Conservation (phyloP, 1,284 basidiomycete species). For the Ganoderma sp. region DNA sequence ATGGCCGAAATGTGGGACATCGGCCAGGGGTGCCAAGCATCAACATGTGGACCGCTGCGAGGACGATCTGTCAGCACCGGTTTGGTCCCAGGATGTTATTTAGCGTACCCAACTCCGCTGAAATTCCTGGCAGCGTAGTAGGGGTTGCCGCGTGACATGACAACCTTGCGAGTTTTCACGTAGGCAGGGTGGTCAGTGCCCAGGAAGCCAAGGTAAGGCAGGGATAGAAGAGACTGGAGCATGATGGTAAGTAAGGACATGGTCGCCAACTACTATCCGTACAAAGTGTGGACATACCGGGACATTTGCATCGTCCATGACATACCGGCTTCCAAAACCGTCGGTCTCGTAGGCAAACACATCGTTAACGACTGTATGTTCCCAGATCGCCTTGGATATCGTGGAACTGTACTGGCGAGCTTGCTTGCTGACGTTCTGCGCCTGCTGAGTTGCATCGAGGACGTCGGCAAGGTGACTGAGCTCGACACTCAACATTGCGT, state of each 20-base stretch:
- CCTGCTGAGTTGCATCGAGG: slow-evolving; percentile 56
- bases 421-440: slow-evolving; percentile 55
- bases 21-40: slow-evolving; percentile 78
- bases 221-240: slow-evolving; percentile 67
- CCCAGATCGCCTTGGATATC: slow-evolving; percentile 68
- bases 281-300: slow-evolving; percentile 55
- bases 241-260: slow-evolving; percentile 1
- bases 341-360: slow-evolving; percentile 82
- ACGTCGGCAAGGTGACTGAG: slow-evolving; percentile 63
- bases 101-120: slow-evolving; percentile 66
- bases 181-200: slow-evolving; percentile 63
- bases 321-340: slow-evolving; percentile 70
- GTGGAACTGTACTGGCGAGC: slow-evolving; percentile 65
- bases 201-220: slow-evolving; percentile 80
- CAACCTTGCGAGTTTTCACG: slow-evolving; percentile 61
- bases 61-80: not conserved
- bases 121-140: slow-evolving; percentile 73
- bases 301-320: slow-evolving; percentile 85
- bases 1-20: slow-evolving; percentile 80
- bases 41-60: slow-evolving; percentile 74
- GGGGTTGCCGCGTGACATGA: slow-evolving; percentile 70
- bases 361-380: slow-evolving; percentile 64
- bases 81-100: too few relatives aligned
- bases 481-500: slow-evolving; percentile 82
- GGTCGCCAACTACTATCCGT: not conserved